Base-by-base conservation (phyloP, 306 rosid species). In the Cucurbita pepo region DNA sequence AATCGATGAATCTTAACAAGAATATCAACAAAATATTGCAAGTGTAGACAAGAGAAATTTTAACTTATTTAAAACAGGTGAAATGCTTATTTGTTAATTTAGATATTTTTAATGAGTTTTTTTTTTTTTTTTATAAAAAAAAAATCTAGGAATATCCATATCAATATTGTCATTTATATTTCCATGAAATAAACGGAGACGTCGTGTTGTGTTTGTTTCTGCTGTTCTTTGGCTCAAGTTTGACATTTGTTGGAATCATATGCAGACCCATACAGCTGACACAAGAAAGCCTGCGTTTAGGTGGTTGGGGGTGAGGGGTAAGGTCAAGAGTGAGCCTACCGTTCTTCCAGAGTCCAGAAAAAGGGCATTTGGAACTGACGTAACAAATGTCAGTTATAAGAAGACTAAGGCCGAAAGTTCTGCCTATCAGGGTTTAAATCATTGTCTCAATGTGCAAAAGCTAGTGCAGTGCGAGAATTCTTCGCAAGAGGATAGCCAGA, bases 201-300 rank as follows among this genome's bases (percentile, higher is more conserved):
- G 4, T 1, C 13, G 48, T 62, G 69, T 40, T 50, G 48, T 3
- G 19, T 19, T 55, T 10, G 25, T 55, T 55, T 55, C 19, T 3
- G 3, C 30, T 14, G 18, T 14, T n/a, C 16, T 38, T 14, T 14
- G 25, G 36, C 21, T n/a, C 72, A 10, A 62, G 5, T 36, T 11
- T 37, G 16, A 62, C 8, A 0, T 51, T 40, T 75, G 21, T 47
- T 47, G 56, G 8, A 67, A 67, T 22, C 18, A 18, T 61, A 10
- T 56, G 76, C 86, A 86, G 90, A 83, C 81, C 30, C 77, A 82
- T 53, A 78, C 77, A 11, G 54, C 84, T 1, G 83, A 71, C 69
- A 66, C 81, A 14, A 83, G 89, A 80, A 87, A 87, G 75, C 83
- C 91, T 54, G 89, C 87, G 10, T 87, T 81, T 69, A 77, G 86